Conservation (phyloP, 2,329 filamentous ascomycete species). For the Pseudocercospora cruenta region DNA sequence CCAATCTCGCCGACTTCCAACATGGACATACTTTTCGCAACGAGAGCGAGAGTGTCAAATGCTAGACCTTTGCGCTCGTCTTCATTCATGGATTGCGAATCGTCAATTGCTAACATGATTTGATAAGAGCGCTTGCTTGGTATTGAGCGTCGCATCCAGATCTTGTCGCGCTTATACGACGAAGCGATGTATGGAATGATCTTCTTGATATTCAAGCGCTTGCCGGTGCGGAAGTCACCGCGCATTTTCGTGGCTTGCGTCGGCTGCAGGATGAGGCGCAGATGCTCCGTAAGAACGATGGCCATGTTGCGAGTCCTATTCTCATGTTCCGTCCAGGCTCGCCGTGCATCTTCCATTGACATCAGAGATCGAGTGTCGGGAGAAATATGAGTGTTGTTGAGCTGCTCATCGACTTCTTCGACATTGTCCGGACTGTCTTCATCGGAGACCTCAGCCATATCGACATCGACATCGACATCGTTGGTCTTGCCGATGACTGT, state of each 20-base stretch:
- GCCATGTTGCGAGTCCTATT: slow-evolving; percentile 82
- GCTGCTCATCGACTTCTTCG: slow-evolving; percentile 58
- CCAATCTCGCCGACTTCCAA: slow-evolving; percentile 94
- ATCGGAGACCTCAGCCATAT: slow-evolving; percentile 43
- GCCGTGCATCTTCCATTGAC: slow-evolving; percentile 61
- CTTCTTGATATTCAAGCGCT: slow-evolving; percentile 97
- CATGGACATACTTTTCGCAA: slow-evolving; percentile 84
- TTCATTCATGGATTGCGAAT: slow-evolving; percentile 92
- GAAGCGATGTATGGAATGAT: slow-evolving; percentile 99
- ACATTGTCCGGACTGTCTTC: slow-evolving; percentile 44
- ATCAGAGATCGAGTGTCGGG: slow-evolving; percentile 32
- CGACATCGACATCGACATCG: slow-evolving; percentile 44
- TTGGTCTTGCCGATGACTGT: slow-evolving; percentile 52
- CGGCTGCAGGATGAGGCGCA: slow-evolving; percentile 91
- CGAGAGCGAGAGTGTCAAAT: slow-evolving; percentile 91
- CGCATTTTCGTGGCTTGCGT: slow-evolving; percentile 95
- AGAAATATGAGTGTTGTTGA: slow-evolving; percentile 72
- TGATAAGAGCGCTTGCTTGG: slow-evolving; percentile 95
- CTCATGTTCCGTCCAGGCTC: slow-evolving; percentile 85
- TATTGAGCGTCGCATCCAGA: slow-evolving; percentile 94
- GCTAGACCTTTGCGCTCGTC: slow-evolving; percentile 75
- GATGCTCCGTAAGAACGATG: slow-evolving; percentile 86
- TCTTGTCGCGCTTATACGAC: slow-evolving; percentile 98
- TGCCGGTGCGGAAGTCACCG: slow-evolving; percentile 94
- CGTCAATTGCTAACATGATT: slow-evolving; percentile 95